phyloP scores from a whole-genome alignment of 345 rosid genomes.

The Bruguiera gymnorhiza region DNA sequence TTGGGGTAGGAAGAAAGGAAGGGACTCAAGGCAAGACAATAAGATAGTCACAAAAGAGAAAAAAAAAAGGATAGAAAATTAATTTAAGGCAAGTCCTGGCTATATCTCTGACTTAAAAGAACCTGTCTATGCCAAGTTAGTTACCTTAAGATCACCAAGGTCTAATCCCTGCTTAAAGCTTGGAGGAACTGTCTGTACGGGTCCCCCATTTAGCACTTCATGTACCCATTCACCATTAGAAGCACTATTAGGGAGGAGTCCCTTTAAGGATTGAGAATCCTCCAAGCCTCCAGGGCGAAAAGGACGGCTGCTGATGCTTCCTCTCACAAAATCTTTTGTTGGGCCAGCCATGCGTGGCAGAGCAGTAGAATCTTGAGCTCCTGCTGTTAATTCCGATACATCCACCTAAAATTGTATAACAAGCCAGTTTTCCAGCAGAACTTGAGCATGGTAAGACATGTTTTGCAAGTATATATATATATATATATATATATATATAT shows the following conservation, averaged over 20 bases:
- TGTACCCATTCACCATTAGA: conserved; percentile 74
- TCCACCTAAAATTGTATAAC: conserved; percentile 65
- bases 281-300: conserved; percentile 95
- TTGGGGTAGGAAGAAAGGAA: too few relatives aligned
- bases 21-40: too few relatives aligned
- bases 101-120: too few relatives aligned
- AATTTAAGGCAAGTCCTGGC: too few relatives aligned
- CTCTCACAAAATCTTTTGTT: conserved; percentile 75
- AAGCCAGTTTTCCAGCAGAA: conserved; percentile 1
- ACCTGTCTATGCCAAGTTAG: conserved; percentile 6
- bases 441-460: conserved; percentile 24
- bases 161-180: conserved; percentile 74
- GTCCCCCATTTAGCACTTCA: conserved; percentile 69
- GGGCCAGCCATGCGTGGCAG: conserved; percentile 59
- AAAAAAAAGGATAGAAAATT: too few relatives aligned
- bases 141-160: conserved; percentile 81
- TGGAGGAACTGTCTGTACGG: conserved; percentile 69
- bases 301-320: conserved; percentile 89
- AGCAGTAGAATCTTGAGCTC: conserved; percentile 62
- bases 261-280: conserved; percentile 54
- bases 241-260: conserved; percentile 70
- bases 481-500: neutral
- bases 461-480: neutral
- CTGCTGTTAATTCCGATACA: conserved; percentile 62
- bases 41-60: too few relatives aligned